A percentile compares a stretch with the other conserved stretches of the same genome.
Conservation (phyloP, 2,329 filamentous ascomycete species). For the Bipolaris zeicola region DNA sequence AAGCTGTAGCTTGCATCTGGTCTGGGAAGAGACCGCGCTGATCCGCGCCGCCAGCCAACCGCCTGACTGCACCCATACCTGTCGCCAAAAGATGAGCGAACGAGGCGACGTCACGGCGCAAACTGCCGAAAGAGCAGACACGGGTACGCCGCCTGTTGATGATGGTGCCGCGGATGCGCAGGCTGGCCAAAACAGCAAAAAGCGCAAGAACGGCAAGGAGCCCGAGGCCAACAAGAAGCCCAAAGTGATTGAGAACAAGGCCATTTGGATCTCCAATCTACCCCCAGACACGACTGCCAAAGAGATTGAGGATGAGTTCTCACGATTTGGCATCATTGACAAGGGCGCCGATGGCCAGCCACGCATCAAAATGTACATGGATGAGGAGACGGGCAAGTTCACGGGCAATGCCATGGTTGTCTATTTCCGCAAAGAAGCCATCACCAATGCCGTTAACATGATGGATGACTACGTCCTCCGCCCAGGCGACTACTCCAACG, state of each 20-base stretch:
- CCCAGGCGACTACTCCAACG: conserved; percentile 55
- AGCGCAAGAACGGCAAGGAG: conserved; percentile 33
- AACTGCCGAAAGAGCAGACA: conserved; percentile 1
- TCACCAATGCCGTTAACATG: conserved; percentile 80
- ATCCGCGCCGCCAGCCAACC: not conserved
- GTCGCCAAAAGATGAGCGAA: conserved; percentile 16
- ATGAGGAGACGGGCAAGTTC: conserved; percentile 75
- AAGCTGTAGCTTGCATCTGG: conserved; percentile 5
- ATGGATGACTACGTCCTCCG: conserved; percentile 84
- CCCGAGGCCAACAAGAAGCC: conserved; percentile 35
- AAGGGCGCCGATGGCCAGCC: conserved; percentile 87
- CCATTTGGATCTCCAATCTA: conserved; percentile 88
- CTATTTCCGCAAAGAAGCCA: conserved; percentile 95
- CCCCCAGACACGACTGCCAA: conserved; percentile 77
- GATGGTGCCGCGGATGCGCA: conserved; percentile 9
- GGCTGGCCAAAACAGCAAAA: conserved; percentile 21
- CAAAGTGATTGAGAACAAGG: conserved; percentile 70
- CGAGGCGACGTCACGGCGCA: conserved; percentile 23
- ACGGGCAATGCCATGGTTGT: conserved; percentile 93
- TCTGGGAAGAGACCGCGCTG: conserved; percentile 1
- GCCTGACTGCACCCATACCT: not conserved
- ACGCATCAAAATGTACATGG: conserved; percentile 93
- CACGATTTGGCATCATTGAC: conserved; percentile 89
- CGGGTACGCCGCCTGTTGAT: conserved; percentile 5
- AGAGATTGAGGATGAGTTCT: conserved; percentile 85